Evolutionary conservation across 371 early-diverging fungal species (phyloP), one percentile per base, ranked within the genome.

Genomic region (Actinomucor elegans): DNA sequence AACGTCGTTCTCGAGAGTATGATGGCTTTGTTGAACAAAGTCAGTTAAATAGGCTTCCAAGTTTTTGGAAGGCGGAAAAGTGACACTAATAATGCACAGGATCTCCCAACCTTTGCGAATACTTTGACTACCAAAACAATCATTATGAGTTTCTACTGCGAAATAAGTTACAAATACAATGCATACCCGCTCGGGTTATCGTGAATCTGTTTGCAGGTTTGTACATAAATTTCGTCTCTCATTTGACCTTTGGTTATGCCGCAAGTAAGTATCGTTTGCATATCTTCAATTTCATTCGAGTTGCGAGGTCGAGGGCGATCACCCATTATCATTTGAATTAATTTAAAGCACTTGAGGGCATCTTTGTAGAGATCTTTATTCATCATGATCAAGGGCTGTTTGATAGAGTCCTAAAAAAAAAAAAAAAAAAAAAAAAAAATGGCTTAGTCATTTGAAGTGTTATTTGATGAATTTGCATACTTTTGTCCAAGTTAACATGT

Each of bases 161-260:
- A n/a, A n/a, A n/a, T n/a, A n/a, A n/a, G n/a, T n/a, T n/a, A n/a
- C n/a, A n/a, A n/a, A n/a, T n/a, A n/a, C n/a, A n/a, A n/a, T n/a
- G n/a, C 78, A 29, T 69, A 87, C 87, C 71, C 68, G 55, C 76
- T 84, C 1, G 94, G 94, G 58, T 96, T 95, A 35, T 86, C 73
- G 5, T 88, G 85, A 43, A 94, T 60, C 59, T 96, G 95, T 71
- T 94, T 95, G 73, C 92, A 93, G 20, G 94, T 61, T 75, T 97
- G 97, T 9, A 94, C 94, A 63, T 91, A 94, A 38, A 96, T 91
- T 69, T 97, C 98, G 61, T 97, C 96, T 18, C 96, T 80, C 62
- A 98, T 74, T 35, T 83, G 86, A 20, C 88, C 92, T 27, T 75
- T 68, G 12, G 74, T 66, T n/a, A 95, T 86, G 4, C 95, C 97